Evolutionary conservation across 2,329 filamentous ascomycete genomes (phyloP).

Genomic region (Clonostachys rhizophaga): DNA sequence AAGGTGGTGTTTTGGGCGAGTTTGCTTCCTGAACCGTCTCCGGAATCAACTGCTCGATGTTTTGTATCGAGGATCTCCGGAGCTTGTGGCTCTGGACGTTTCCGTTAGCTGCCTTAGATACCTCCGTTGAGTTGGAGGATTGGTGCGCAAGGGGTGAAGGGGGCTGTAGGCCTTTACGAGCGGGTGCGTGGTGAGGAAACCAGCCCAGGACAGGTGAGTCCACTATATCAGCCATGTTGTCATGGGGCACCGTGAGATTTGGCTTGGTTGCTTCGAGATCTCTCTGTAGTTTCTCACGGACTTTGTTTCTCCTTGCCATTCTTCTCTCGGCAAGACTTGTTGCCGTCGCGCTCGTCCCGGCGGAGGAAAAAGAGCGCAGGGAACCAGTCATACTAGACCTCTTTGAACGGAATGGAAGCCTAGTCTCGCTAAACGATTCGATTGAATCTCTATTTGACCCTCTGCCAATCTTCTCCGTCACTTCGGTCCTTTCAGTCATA

Average conservation of each 20-base stretch:
- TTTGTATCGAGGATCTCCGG: neutral
- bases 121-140: neutral
- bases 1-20: neutral
- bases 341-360: neutral
- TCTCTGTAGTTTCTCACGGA: slow-evolving; percentile 3
- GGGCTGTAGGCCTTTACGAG: neutral
- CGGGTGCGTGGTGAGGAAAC: neutral
- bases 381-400: no score
- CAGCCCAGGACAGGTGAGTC: slow-evolving; percentile 4
- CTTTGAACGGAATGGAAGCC: no score
- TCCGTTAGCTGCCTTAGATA: neutral
- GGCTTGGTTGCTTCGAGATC: slow-evolving; percentile 2
- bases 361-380: neutral
- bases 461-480: neutral
- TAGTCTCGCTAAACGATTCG: neutral
- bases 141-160: neutral
- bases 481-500: neutral
- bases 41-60: slow-evolving; percentile 1
- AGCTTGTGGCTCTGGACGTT: neutral
- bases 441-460: neutral
- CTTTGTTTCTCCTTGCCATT: slow-evolving; percentile 1
- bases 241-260: neutral
- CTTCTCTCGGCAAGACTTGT: slow-evolving; percentile 1
- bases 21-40: slow-evolving; percentile 1
- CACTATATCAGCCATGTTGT: neutral